Evolutionary conservation across 208 protist genomes (phyloP).

Genomic region (Trypanosoma grayi): DNA sequence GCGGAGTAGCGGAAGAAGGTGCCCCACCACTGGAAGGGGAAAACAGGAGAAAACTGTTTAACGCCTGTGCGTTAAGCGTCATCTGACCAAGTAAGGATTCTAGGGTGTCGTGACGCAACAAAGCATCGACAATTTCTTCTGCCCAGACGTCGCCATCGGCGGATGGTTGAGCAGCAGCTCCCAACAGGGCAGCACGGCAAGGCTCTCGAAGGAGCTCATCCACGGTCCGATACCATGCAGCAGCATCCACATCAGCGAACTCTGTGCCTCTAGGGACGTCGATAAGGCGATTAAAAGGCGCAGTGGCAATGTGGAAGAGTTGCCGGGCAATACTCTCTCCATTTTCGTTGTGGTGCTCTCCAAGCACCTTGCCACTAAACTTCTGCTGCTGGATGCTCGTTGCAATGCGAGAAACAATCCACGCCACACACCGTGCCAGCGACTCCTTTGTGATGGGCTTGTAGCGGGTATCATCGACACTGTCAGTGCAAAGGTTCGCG

Average conservation of each 20-base stretch:
- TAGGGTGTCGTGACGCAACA: conserved; percentile 58
- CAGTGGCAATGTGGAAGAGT: conserved; percentile 55
- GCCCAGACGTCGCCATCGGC: conserved; percentile 29
- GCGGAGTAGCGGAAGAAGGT: conserved; percentile 17
- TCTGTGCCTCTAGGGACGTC: conserved; percentile 41
- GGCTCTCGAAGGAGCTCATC: conserved; percentile 29
- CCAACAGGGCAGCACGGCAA: conserved; percentile 22
- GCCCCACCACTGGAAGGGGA: neutral
- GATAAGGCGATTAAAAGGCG: conserved; percentile 71
- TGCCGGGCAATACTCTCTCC: conserved; percentile 37
- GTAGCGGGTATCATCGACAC: neutral
- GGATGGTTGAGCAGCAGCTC: conserved; percentile 6
- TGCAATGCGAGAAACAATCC: conserved; percentile 49
- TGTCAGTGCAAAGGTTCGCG: neutral
- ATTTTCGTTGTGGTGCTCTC: conserved; percentile 27
- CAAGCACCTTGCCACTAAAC: conserved; percentile 44
- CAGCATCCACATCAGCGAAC: conserved; percentile 43
- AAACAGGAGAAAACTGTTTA: conserved; percentile 40
- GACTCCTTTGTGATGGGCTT: conserved; percentile 56
- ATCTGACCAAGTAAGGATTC: conserved; percentile 68
- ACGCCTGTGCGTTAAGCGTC: conserved; percentile 65
- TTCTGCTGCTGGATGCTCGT: conserved; percentile 35
- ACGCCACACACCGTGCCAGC: conserved; percentile 62
- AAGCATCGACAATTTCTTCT: conserved; percentile 37
- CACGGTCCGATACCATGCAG: conserved; percentile 36